Percentiles rank a stretch among this genome's conserved stretches.
Evolutionary conservation across 2,329 filamentous ascomycete genomes (phyloP).

Genomic region (Ceratocystis papillata): DNA sequence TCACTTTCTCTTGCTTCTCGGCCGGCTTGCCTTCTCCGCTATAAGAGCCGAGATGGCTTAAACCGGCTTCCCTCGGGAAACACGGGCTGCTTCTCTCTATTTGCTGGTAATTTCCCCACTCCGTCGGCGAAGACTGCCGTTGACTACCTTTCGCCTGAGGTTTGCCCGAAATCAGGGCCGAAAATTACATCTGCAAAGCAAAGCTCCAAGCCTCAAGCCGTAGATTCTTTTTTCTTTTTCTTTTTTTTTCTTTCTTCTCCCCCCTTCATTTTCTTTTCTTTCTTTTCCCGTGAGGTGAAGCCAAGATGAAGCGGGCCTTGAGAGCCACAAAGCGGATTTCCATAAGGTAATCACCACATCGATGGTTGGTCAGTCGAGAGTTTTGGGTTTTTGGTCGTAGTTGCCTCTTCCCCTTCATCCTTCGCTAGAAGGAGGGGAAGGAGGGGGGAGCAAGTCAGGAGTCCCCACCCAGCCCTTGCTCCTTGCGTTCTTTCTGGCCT

Average conservation of each 20-base stretch:
- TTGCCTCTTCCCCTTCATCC: conserved; percentile 4
- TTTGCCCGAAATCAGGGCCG: conserved; percentile 3
- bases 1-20: background rate
- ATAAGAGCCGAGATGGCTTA: background rate
- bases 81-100: background rate
- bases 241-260: background rate
- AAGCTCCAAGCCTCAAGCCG: background rate
- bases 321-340: background rate
- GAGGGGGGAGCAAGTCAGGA: background rate
- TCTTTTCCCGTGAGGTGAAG: no score
- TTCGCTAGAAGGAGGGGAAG: background rate
- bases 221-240: background rate
- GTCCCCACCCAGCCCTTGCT: conserved; percentile 6
- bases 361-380: conserved; percentile 5
- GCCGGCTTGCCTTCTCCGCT: background rate
- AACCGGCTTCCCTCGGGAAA: conserved; percentile 15
- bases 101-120: background rate
- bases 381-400: background rate
- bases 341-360: conserved; percentile 10
- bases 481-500: background rate
- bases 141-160: background rate
- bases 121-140: background rate
- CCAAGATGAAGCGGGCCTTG: conserved; percentile 11
- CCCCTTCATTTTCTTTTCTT: no score
- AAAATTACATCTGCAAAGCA: background rate